Conservation (phyloP, 139 green algal genomes). For the Picochlorum sp. region DNA sequence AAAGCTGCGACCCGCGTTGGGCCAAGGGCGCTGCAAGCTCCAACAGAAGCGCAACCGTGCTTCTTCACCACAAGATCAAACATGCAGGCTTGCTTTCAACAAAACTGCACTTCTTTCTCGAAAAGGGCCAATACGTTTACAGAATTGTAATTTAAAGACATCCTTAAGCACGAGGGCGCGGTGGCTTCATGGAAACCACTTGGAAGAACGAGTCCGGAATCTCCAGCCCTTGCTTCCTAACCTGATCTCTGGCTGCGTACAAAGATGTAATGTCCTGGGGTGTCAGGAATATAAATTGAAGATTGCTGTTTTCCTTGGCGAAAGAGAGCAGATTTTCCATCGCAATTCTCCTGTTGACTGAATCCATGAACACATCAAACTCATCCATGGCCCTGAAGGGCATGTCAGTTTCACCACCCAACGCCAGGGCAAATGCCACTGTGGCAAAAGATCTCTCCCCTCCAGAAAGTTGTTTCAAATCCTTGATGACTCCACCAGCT, state of each 20-base stretch:
- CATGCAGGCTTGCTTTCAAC: not conserved
- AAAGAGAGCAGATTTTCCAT: conserved; percentile 69
- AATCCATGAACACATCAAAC: conserved; percentile 80
- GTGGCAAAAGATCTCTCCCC: conserved; percentile 87
- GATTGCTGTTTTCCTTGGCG: conserved; percentile 37
- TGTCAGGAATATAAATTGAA: conserved; percentile 77
- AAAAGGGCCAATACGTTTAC: not conserved
- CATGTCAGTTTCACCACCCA: conserved; percentile 62
- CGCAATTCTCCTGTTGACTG: conserved; percentile 40
- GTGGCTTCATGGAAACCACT: conserved; percentile 19
- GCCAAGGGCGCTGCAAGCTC: not conserved
- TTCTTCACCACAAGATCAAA: too few relatives aligned
- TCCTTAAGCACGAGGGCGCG: not conserved
- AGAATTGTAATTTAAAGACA: too few relatives aligned
- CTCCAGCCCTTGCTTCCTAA: not conserved
- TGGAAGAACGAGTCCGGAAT: conserved; percentile 22
- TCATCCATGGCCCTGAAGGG: conserved; percentile 81
- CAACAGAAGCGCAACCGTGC: not conserved
- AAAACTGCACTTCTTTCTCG: not conserved
- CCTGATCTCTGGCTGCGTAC: conserved; percentile 29
- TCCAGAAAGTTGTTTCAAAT: conserved; percentile 61
- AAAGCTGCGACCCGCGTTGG: not conserved
- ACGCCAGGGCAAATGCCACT: conserved; percentile 74
- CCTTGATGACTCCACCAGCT: conserved; percentile 19
- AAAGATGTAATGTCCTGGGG: conserved; percentile 49